Percentiles rank a stretch among this genome's conserved stretches.
phyloP scores from a whole-genome alignment of 2,329 filamentous ascomycete genomes.

The Pestalotiopsis sp. region DNA sequence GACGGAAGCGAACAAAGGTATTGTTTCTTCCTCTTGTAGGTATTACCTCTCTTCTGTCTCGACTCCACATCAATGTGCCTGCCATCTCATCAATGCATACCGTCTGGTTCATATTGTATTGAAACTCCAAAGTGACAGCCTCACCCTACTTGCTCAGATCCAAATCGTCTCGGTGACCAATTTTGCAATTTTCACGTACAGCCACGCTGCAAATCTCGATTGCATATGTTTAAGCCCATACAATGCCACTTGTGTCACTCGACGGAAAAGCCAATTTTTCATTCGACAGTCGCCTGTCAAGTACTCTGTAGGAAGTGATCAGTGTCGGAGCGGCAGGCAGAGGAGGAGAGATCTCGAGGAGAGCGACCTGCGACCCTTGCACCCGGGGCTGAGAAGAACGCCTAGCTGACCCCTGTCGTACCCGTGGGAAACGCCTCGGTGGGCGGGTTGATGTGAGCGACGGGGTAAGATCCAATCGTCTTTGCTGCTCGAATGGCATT shows the following conservation, averaged over 20 bases:
- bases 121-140: background rate
- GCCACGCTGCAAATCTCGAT: slow-evolving; percentile 1
- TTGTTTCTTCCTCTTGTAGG: background rate
- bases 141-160: background rate
- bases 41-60: background rate
- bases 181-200: background rate
- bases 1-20: background rate
- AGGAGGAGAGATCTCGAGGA: background rate
- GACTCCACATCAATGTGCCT: background rate
- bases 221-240: background rate
- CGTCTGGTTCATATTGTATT: background rate
- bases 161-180: background rate
- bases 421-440: slow-evolving; percentile 19
- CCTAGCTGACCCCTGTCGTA: slow-evolving; percentile 11
- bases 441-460: slow-evolving; percentile 16
- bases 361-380: background rate
- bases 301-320: background rate
- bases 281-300: background rate
- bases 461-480: slow-evolving; percentile 6
- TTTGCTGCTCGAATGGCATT: slow-evolving; percentile 5
- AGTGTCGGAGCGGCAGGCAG: background rate
- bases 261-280: background rate
- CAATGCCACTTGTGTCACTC: background rate
- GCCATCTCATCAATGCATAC: background rate
- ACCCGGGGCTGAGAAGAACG: slow-evolving; percentile 27